These are phyloP conservation scores for Globisporangium abappressorium DNA, from an alignment of 352 stramenopile genomes.

Conservation along the genomic window DNA sequence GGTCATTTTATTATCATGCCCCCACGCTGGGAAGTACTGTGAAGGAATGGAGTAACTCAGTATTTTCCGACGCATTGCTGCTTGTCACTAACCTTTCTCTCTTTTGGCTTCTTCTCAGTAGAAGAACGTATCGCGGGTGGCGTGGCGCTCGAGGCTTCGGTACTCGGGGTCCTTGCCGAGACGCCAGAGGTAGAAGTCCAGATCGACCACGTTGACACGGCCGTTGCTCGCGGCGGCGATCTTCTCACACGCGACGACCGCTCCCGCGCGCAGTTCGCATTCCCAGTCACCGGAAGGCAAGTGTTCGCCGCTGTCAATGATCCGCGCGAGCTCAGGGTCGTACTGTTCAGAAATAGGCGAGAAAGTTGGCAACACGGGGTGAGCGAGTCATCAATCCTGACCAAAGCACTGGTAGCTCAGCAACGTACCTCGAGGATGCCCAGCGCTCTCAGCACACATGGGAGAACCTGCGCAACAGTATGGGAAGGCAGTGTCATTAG, in stretches of 20 bases:
- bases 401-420: background rate
- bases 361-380: background rate
- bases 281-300: slow-evolving; percentile 43
- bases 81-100: background rate
- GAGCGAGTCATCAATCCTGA: background rate
- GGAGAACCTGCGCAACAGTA: slow-evolving; percentile 43
- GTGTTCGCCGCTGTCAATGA: slow-evolving; percentile 48
- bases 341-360: slow-evolving; percentile 33
- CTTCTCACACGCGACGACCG: slow-evolving; percentile 62
- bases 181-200: slow-evolving; percentile 76
- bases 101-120: slow-evolving; percentile 31
- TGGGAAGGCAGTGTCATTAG: slow-evolving; percentile 1
- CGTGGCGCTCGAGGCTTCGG: slow-evolving; percentile 62
- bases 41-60: background rate
- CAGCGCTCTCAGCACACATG: slow-evolving; percentile 67
- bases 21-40: background rate
- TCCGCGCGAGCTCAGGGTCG: slow-evolving; percentile 37
- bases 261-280: slow-evolving; percentile 64
- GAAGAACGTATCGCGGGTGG: slow-evolving; percentile 68
- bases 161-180: slow-evolving; percentile 73
- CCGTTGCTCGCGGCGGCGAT: slow-evolving; percentile 59
- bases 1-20: background rate
- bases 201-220: slow-evolving; percentile 34
- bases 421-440: slow-evolving; percentile 61
- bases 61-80: background rate